Evolutionary conservation across 192 early-diverging fungal species (phyloP), one percentile per base, ranked within the genome.

Genomic region (Entophlyctis luteolus): DNA sequence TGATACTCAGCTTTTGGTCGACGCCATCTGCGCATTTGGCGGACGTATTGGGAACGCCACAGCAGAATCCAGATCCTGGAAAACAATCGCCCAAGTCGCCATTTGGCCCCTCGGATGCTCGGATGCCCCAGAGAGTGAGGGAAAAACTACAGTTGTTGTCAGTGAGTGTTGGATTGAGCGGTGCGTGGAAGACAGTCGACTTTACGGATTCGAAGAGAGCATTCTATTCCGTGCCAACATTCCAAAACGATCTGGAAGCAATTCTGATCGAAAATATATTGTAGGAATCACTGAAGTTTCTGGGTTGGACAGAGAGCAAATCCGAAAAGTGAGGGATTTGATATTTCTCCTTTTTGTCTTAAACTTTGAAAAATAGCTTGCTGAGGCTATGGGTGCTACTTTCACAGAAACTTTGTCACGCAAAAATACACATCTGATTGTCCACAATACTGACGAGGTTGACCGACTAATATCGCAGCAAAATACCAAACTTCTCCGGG

Each of bases 91-190:
- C 10, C 5, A 8, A 3, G 48, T 35, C 27, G 14, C 14, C 34
- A 31, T 23, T 0, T 25, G 27, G 14, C 36, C n/a, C 16, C 18
- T 63, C 23, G 16, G 38, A 35, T 16, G 27, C 20, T 12, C 4
- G 53, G 36, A 3, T 66, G 25, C 32, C n/a, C 65, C 56, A 14
- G 38, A n/a, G 12, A 22, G 18, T 34, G 45, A 34, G 3, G 55
- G 12, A 10, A 36, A 59, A 12, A 57, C 55, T 8, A 31, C 77
- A 22, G 72, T 72, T 37, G 49, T 85, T 38, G 83, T 85, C 29
- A 84, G 80, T 37, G 78, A 85, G 48, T 86, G 75, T 55, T 88
- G 86, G 86, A 48, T 88, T 10, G 82, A 88, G 50, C 62, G 70
- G 39, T 88, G 86, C 37, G 23, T 85, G 10, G 72, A 85, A 1